These are phyloP conservation scores for Beauveria rudraprayagi DNA, from an alignment of 2,329 filamentous ascomycete genomes.

Conservation along the genomic window DNA sequence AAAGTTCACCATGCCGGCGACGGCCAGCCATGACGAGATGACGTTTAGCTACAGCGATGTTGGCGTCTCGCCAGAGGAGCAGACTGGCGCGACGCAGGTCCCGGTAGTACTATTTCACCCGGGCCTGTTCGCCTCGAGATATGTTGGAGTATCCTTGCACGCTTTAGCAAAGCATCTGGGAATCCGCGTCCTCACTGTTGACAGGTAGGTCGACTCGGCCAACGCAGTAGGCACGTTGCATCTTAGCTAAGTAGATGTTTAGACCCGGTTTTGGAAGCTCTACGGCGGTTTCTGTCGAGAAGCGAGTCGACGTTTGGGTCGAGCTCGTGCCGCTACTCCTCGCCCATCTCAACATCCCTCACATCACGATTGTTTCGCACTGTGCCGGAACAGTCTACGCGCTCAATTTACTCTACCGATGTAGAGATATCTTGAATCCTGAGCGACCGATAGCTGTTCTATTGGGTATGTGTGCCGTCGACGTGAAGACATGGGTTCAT, in stretches of 20 bases:
- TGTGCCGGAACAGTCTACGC: slow-evolving; percentile 25
- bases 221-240: not conserved
- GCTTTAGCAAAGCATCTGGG: slow-evolving; percentile 22
- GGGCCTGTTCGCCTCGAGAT: slow-evolving; percentile 21
- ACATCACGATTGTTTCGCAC: slow-evolving; percentile 24
- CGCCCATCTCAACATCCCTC: slow-evolving; percentile 23
- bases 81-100: slow-evolving; percentile 1
- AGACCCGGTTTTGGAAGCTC: slow-evolving; percentile 22
- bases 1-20: slow-evolving; percentile 19
- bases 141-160: slow-evolving; percentile 25
- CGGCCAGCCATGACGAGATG: slow-evolving; percentile 15
- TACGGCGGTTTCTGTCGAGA: slow-evolving; percentile 13
- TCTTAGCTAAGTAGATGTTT: slow-evolving; percentile 13
- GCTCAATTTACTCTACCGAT: slow-evolving; percentile 22
- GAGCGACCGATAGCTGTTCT: slow-evolving; percentile 16
- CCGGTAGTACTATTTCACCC: slow-evolving; percentile 23
- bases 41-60: slow-evolving; percentile 22
- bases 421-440: slow-evolving; percentile 20
- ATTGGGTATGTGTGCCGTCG: slow-evolving; percentile 11
- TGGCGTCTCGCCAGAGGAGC: slow-evolving; percentile 12
- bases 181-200: slow-evolving; percentile 25
- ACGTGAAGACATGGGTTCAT: not conserved
- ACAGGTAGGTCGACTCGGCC: slow-evolving; percentile 16
- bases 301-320: slow-evolving; percentile 18
- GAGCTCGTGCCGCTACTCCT: slow-evolving; percentile 26